Evolutionary conservation across 1,284 basidiomycete species (phyloP).

Genomic region (Nidula niveotomentosa): DNA sequence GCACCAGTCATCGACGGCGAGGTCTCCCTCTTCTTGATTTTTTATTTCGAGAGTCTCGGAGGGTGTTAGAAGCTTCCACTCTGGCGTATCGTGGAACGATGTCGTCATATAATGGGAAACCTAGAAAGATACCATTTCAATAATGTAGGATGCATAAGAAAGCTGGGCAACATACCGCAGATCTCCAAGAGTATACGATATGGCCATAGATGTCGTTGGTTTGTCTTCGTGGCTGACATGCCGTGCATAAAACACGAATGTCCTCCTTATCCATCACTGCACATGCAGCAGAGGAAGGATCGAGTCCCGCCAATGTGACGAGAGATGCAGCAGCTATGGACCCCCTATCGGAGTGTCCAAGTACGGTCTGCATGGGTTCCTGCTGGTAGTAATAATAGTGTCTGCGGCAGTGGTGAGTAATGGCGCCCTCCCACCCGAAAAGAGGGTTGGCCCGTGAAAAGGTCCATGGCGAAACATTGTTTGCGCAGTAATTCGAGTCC

Average conservation of each 20-base stretch:
- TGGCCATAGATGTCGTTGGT: neutral
- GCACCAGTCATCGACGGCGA: too few relatives aligned
- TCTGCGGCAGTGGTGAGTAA: conserved; percentile 3
- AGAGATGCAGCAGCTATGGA: conserved; percentile 4
- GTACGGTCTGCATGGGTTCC: neutral
- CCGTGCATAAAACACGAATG: conserved; percentile 10
- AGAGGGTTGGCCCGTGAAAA: neutral
- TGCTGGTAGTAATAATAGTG: neutral
- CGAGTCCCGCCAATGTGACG: conserved; percentile 9
- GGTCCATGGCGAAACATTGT: neutral
- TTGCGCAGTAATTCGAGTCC: neutral
- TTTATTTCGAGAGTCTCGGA: too few relatives aligned
- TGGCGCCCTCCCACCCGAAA: conserved; percentile 6
- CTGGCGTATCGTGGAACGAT: too few relatives aligned
- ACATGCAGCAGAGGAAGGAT: conserved; percentile 8
- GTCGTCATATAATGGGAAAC: too few relatives aligned
- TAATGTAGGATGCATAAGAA: too few relatives aligned
- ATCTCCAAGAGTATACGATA: neutral
- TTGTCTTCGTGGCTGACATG: neutral
- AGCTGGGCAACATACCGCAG: neutral
- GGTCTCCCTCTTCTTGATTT: too few relatives aligned
- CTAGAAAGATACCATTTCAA: too few relatives aligned
- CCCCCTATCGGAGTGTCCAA: neutral
- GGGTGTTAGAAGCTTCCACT: too few relatives aligned
- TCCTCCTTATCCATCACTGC: conserved; percentile 15